phyloP scores from a whole-genome alignment of 768 basidiomycete genomes.

The Albatrellus ellisii region DNA sequence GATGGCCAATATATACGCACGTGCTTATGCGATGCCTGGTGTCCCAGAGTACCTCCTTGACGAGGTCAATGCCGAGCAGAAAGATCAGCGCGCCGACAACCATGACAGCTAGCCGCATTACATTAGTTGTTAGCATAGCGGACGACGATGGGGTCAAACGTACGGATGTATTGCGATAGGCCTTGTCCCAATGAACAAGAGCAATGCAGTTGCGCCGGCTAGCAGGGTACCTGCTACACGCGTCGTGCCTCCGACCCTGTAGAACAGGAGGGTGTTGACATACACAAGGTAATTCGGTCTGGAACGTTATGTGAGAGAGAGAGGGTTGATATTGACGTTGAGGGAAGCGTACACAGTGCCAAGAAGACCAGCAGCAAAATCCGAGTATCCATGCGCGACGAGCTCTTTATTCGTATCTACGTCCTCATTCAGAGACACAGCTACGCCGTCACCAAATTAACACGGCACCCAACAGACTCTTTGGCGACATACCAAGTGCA shows the following conservation, averaged over 20 bases:
- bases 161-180: slow-evolving; percentile 90
- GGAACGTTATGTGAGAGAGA: slow-evolving; percentile 1
- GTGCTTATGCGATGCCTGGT: slow-evolving; percentile 77
- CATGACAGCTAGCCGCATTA: slow-evolving; percentile 65
- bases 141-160: slow-evolving; percentile 21
- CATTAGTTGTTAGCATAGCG: not conserved
- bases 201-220: slow-evolving; percentile 51
- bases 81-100: slow-evolving; percentile 88
- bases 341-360: slow-evolving; percentile 64
- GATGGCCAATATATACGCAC: slow-evolving; percentile 23
- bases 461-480: not conserved
- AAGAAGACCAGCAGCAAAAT: slow-evolving; percentile 64
- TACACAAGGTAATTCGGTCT: slow-evolving; percentile 83
- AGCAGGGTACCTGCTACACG: slow-evolving; percentile 79
- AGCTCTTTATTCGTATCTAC: slow-evolving; percentile 89
- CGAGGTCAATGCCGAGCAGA: slow-evolving; percentile 86
- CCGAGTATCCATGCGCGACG: slow-evolving; percentile 86
- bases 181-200: slow-evolving; percentile 75
- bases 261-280: slow-evolving; percentile 70
- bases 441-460: slow-evolving; percentile 21
- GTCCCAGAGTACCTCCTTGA: slow-evolving; percentile 96
- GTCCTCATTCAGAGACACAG: slow-evolving; percentile 81
- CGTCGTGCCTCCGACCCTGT: slow-evolving; percentile 84
- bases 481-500: slow-evolving; percentile 46
- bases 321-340: not conserved